A percentile compares a stretch with the other conserved stretches of the same genome.
Conservation (phyloP, 352 stramenopile species). For the Halophytophthora batemanensis region DNA sequence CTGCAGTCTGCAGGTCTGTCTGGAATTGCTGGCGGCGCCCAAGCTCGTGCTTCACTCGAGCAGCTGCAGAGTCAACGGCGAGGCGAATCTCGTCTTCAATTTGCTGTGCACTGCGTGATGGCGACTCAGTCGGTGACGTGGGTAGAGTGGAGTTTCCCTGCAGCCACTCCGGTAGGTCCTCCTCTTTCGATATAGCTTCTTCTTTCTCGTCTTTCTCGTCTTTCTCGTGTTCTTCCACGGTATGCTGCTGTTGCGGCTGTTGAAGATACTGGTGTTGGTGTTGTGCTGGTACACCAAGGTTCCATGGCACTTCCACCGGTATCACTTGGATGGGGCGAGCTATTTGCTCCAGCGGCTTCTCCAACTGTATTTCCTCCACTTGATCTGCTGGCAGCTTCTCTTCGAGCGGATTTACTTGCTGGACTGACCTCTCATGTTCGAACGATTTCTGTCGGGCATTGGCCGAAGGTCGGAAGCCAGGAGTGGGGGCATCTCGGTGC, state of each 20-base stretch:
- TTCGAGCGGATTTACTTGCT: conserved; percentile 11
- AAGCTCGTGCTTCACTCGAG: conserved; percentile 34
- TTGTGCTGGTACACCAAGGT: conserved; percentile 4
- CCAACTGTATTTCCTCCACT: too few species aligned
- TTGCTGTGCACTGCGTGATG: conserved; percentile 34
- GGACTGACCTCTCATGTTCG: conserved; percentile 9
- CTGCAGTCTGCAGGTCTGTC: conserved; percentile 22
- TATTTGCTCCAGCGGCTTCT: too few species aligned
- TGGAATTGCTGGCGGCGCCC: conserved; percentile 42
- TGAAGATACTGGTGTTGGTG: not conserved
- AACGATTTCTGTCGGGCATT: conserved; percentile 12
- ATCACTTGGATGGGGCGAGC: too few species aligned
- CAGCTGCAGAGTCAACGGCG: conserved; percentile 48
- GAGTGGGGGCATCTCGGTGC: conserved; percentile 4
- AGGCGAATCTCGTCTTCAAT: conserved; percentile 60
- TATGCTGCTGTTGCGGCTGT: conserved; percentile 1
- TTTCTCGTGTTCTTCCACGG: conserved; percentile 2
- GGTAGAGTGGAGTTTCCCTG: conserved; percentile 8
- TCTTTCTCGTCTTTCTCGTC: too few species aligned
- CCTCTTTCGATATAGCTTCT: too few species aligned
- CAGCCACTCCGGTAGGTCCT: conserved; percentile 30
- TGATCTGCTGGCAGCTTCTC: too few species aligned
- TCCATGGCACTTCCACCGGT: not conserved
- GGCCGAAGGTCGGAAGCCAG: conserved; percentile 13
- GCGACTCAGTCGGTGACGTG: conserved; percentile 17